Evolutionary conservation across 73 alveolate genomes (phyloP).

Genomic region (Paramecium primaurelia): DNA sequence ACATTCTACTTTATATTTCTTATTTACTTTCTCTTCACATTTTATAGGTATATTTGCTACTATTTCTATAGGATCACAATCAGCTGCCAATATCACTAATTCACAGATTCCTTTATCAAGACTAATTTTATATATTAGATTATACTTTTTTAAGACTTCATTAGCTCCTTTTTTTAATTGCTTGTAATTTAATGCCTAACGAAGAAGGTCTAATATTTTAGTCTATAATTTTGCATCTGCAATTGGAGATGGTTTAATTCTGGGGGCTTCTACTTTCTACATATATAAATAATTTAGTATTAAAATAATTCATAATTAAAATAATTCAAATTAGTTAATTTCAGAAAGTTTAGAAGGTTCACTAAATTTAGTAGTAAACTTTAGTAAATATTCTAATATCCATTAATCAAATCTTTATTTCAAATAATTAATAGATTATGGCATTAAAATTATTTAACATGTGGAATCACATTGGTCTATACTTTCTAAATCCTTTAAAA

Average conservation of each 20-base stretch:
- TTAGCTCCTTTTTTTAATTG: conserved; percentile 61
- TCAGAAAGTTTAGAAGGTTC: neutral
- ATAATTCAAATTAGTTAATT: neutral
- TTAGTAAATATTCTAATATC: neutral
- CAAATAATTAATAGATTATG: neutral
- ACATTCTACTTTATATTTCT: conserved; percentile 81
- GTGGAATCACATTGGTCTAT: neutral
- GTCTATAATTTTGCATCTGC: conserved; percentile 57
- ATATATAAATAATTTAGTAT: neutral
- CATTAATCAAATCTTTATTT: neutral
- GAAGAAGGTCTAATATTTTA: conserved; percentile 51
- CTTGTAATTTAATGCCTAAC: conserved; percentile 51
- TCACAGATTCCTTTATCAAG: conserved; percentile 98
- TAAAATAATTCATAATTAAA: conserved; percentile 8
- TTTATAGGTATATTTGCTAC: conserved; percentile 96
- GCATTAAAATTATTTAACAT: neutral
- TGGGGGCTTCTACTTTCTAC: conserved; percentile 33
- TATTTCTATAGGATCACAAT: conserved; percentile 99
- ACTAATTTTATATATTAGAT: conserved; percentile 58
- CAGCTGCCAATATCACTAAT: conserved; percentile 99
- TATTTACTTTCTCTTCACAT: conserved; percentile 83
- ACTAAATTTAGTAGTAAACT: neutral
- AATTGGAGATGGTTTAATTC: conserved; percentile 60
- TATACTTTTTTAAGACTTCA: conserved; percentile 47
- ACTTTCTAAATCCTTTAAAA: neutral